Evolutionary conservation across 441 rosid species (phyloP), one percentile per base, ranked within the genome.

Genomic region (Pelargonium fulgidum): DNA sequence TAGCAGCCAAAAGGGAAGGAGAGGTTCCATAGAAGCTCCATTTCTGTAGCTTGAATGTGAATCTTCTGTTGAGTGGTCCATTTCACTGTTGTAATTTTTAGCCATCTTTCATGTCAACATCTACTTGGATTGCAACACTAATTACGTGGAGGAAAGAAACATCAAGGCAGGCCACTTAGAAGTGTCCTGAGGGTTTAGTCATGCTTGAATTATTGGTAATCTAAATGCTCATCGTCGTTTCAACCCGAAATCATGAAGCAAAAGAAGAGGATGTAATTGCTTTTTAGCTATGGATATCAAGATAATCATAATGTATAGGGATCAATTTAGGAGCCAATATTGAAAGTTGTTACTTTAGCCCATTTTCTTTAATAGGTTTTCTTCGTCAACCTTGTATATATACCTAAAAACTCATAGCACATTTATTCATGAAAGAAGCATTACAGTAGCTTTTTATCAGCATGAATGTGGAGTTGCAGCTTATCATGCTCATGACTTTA

Each of bases 161-260:
- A 13, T 64, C 62, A 24, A 50, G 56, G 73, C 11, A 70, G 74
- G 47, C 70, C 44, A 41, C 72, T 67, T 70, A 71, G 73, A 70
- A 56, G 65, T 69, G 48, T 71, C 73, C 64, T 19, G 54, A 62
- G 16, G 71, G 14, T 62, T 42, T 42, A 22, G 62, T 62, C 24
- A 11, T 62, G 68, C 56, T 47, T 68, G 59, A 50, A 66, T 26
- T 24, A 61, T 45, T 36, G 68, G 24, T 65, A 61, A 66, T 44
- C 73, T 52, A 20, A 66, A 67, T 59, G 68, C 48, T 54, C 42
- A 75, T 75, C 62, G 71, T 65, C 63, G 42, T 56, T 58, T 69
- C 50, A 29, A 66, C 70, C 66, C 70, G 73, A 78, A 74, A 79
- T 73, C 29, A 76, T 65, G 76, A 63, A 62, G 64, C 36, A 64